phyloP scores from a whole-genome alignment of 768 basidiomycete species.

The Phanerochaete sordida region DNA sequence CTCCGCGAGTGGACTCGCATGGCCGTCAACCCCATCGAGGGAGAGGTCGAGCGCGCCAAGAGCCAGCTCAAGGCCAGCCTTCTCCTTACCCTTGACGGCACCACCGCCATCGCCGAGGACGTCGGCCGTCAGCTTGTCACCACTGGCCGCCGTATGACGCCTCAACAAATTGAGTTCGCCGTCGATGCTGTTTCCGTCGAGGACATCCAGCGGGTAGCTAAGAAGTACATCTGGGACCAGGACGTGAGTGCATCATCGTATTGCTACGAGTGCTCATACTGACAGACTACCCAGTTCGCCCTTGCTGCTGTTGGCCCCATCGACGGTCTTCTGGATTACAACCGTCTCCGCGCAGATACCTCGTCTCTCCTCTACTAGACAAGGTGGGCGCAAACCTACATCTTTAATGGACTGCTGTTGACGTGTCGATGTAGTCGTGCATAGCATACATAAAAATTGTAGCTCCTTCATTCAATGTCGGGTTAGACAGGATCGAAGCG shows the following conservation, averaged over 20 bases:
- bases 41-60: constrained; percentile 96
- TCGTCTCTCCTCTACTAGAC: constrained; percentile 71
- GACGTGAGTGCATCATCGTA: constrained; percentile 53
- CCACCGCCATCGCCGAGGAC: constrained; percentile 95
- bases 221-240: constrained; percentile 97
- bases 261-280: not conserved
- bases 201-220: constrained; percentile 91
- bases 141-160: constrained; percentile 84
- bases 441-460: constrained; percentile 5
- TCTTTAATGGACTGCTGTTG: not conserved
- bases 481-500: constrained; percentile 7
- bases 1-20: constrained; percentile 95
- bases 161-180: constrained; percentile 90
- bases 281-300: constrained; percentile 50
- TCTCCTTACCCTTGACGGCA: constrained; percentile 89
- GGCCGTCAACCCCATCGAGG: constrained; percentile 78
- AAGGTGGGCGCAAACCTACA: not conserved
- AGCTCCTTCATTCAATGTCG: not conserved
- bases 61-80: constrained; percentile 96
- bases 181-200: constrained; percentile 85
- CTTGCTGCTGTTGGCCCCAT: constrained; percentile 86
- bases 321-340: constrained; percentile 94
- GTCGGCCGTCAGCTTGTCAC: constrained; percentile 98
- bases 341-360: constrained; percentile 81
- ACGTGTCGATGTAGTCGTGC: not conserved